phyloP scores from a whole-genome alignment of 1,284 basidiomycete genomes.

The Termitomyces sp. region DNA sequence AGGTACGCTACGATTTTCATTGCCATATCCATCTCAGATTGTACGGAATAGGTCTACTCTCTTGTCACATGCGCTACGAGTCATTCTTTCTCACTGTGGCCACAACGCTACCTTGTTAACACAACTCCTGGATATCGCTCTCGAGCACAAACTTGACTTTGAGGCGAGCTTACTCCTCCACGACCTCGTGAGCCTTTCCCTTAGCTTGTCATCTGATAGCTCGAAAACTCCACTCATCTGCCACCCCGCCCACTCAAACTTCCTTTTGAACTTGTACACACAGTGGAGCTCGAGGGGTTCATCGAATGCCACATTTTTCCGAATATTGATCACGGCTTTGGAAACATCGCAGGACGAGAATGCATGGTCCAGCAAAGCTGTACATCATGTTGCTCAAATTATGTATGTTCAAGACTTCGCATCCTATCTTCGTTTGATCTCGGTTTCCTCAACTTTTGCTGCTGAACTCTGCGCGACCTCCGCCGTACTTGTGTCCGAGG shows the following conservation, averaged over 20 bases:
- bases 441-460: constrained; percentile 1
- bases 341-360: constrained; percentile 11
- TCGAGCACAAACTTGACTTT: constrained; percentile 33
- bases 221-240: constrained; percentile 25
- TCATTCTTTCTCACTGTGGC: constrained; percentile 40
- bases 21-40: not conserved
- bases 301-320: constrained; percentile 16
- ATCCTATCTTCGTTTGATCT: constrained; percentile 17
- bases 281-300: constrained; percentile 22
- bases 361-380: constrained; percentile 24
- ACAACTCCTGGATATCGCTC: constrained; percentile 42
- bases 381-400: constrained; percentile 17
- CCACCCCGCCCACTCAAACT: constrained; percentile 37
- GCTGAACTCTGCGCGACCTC: not conserved
- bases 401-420: constrained; percentile 16
- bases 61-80: constrained; percentile 44
- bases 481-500: not conserved
- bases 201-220: constrained; percentile 23
- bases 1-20: constrained; percentile 29
- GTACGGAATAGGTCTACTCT: constrained; percentile 35
- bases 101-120: constrained; percentile 42
- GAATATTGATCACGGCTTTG: constrained; percentile 15
- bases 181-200: constrained; percentile 18
- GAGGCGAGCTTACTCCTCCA: constrained; percentile 37
- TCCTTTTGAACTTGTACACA: constrained; percentile 25